Evolutionary conservation across 768 basidiomycete genomes (phyloP), one percentile per base, ranked within the genome.

Genomic region (Podaxis sp.): DNA sequence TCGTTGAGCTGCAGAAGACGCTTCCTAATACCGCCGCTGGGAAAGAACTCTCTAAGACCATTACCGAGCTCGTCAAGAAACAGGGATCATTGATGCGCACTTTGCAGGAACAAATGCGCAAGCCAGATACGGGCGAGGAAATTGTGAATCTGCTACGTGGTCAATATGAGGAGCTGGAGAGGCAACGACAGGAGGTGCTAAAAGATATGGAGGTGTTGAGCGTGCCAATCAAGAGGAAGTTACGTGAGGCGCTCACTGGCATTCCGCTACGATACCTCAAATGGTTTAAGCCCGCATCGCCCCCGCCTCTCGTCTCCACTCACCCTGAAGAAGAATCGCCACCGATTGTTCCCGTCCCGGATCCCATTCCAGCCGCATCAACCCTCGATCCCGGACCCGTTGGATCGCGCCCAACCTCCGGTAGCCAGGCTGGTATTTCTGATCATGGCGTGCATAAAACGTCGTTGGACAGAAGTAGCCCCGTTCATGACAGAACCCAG

Each of bases 11-110:
- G 30, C 48, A 63, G 12, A 69, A 65, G 24, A 50, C 63, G 26
- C 70, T 74, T 46, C 56, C 65, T 2, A 71, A 68, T 24, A 73
- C 73, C 28, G 62, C 62, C 17, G 73, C 70, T 17, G 73, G 70
- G 7, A 66, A 68, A 54, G 66, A 65, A 13, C 60, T 69, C 36
- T 64, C 67, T 41, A 65, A 62, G n/a, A 67, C 67, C 0, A 65
- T 76, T 15, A 67, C 72, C 33, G 68, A 69, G 33, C 60, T 73
- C 24, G 64, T 74, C 24, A 67, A 68, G 33, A 60, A 68, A 33
- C 73, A 72, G 65, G 68, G 67, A 44, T 44, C 41, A 12, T n/a
- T 44, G 69, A 67, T 62, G 49, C 61, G 61, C 10, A 56, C 22
- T 2, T 33, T 62, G 26, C 24, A 50, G 22, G 55, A 56, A 30